phyloP scores from a whole-genome alignment of 345 rosid genomes.

The Citrus sinensis region DVS_A1.0 CM039164.1:16906501-16907000 shows the following conservation, averaged over 20 bases:
- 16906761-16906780: constrained; percentile 48
- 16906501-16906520: constrained; percentile 81
- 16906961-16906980: constrained; percentile 36
- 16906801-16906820: constrained; percentile 51
- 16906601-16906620: constrained; percentile 62
- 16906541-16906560: constrained; percentile 37
- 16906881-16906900: constrained; percentile 68
- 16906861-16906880: constrained; percentile 68
- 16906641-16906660: constrained; percentile 74
- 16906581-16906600: constrained; percentile 63
- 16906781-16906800: constrained; percentile 36
- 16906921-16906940: constrained; percentile 50
- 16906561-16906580: constrained; percentile 69
- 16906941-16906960: constrained; percentile 43
- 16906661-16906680: constrained; percentile 48
- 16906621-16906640: constrained; percentile 48
- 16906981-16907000: constrained; percentile 64
- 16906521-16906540: constrained; percentile 72
- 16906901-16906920: constrained; percentile 58
- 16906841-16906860: constrained; percentile 54
- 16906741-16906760: constrained; percentile 44
- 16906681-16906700: constrained; percentile 21
- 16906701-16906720: constrained; percentile 57
- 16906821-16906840: constrained; percentile 65
- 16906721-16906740: constrained; percentile 75